phyloP scores from a whole-genome alignment of 2,329 filamentous ascomycete genomes.

The Xylaria polymorpha region DNA sequence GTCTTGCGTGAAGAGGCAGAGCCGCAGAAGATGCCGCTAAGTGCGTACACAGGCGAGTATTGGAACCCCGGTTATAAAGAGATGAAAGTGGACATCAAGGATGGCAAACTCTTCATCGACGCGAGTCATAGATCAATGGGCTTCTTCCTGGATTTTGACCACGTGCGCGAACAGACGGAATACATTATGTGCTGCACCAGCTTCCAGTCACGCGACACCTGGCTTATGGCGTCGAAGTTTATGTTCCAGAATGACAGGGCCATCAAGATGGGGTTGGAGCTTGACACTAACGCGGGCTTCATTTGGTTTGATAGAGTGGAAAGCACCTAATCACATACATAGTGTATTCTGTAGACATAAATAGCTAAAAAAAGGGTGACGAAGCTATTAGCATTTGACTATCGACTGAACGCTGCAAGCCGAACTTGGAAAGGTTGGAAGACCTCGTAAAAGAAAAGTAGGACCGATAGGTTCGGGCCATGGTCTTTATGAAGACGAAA shows the following conservation, averaged over 20 bases:
- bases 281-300: constrained; percentile 30
- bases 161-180: constrained; percentile 37
- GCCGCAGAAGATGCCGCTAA: constrained; percentile 40
- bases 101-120: constrained; percentile 43
- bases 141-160: constrained; percentile 40
- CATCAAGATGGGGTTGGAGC: constrained; percentile 37
- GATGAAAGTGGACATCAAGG: constrained; percentile 37
- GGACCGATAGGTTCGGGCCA: too few species aligned
- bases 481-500: neutral
- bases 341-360: too few species aligned
- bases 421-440: too few species aligned
- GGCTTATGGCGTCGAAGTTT: constrained; percentile 34
- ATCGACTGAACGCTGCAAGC: too few species aligned
- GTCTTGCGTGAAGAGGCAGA: constrained; percentile 20
- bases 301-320: constrained; percentile 41
- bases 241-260: constrained; percentile 37
- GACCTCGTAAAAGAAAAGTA: neutral
- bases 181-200: constrained; percentile 31
- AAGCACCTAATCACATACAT: neutral
- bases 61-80: constrained; percentile 42
- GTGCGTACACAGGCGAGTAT: constrained; percentile 41
- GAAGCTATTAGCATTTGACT: too few species aligned
- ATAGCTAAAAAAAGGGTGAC: too few species aligned
- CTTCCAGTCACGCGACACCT: constrained; percentile 2
- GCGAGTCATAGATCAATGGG: constrained; percentile 39